These are phyloP conservation scores for Osmozyma mogii DNA, from an alignment of 805 yeast genomes.

Conservation along the genomic window DNA sequence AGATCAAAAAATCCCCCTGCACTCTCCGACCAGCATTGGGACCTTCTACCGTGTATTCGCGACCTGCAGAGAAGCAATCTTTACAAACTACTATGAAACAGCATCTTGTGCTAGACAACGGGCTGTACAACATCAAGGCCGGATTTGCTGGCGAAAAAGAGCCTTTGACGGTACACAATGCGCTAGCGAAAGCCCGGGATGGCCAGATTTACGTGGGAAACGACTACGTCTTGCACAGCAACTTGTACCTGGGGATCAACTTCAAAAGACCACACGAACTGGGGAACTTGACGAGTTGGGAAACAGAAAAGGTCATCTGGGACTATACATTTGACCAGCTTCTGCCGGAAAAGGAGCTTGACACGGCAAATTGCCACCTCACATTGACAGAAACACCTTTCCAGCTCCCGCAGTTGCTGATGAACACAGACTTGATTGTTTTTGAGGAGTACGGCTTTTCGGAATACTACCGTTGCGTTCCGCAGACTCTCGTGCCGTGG, in stretches of 20 bases:
- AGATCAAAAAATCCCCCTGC: too few relatives aligned
- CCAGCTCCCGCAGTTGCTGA: slow-evolving; percentile 72
- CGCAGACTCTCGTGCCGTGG: slow-evolving; percentile 61
- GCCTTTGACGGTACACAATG: slow-evolving; percentile 56
- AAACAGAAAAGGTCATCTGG: slow-evolving; percentile 82
- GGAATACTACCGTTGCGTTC: slow-evolving; percentile 58
- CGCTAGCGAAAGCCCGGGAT: slow-evolving; percentile 68
- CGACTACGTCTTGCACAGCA: slow-evolving; percentile 54
- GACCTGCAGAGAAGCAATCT: too few relatives aligned
- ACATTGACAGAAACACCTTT: slow-evolving; percentile 76
- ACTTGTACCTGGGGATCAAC: slow-evolving; percentile 66
- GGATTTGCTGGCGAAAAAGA: slow-evolving; percentile 15
- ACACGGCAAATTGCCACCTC: slow-evolving; percentile 46
- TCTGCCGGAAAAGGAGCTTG: slow-evolving; percentile 34
- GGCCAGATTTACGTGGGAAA: slow-evolving; percentile 63
- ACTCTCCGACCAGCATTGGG: too few relatives aligned
- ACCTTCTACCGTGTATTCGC: too few relatives aligned
- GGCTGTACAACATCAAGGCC: slow-evolving; percentile 71
- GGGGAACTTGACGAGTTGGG: slow-evolving; percentile 91
- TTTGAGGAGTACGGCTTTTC: slow-evolving; percentile 90
- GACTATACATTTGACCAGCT: slow-evolving; percentile 53
- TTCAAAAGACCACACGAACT: slow-evolving; percentile 79
- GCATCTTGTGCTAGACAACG: slow-evolving; percentile 72
- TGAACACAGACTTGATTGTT: slow-evolving; percentile 81
- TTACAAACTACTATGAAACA: too few relatives aligned